A percentile compares a stretch with the other conserved stretches of the same genome.
Evolutionary conservation across 2,329 filamentous ascomycete species (phyloP).

Genomic region (Elsinoe fawcettii): DNA sequence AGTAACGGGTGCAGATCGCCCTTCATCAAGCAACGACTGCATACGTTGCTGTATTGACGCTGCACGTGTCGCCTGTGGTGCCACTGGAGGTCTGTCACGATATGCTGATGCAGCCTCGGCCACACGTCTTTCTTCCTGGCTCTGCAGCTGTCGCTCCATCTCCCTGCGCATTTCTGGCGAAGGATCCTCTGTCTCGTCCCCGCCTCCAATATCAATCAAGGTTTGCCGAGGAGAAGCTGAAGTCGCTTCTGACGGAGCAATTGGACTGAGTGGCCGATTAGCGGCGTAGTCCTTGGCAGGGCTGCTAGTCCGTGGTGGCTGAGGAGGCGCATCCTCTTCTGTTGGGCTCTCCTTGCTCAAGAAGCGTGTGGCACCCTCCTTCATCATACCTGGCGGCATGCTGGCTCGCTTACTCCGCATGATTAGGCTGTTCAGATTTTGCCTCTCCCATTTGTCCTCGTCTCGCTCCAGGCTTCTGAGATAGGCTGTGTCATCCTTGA

Average conservation of each 20-base stretch:
- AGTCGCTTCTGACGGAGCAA: slow-evolving; percentile 67
- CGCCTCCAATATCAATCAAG: slow-evolving; percentile 54
- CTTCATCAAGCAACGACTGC: slow-evolving; percentile 75
- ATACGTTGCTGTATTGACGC: slow-evolving; percentile 89
- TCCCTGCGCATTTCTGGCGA: slow-evolving; percentile 86
- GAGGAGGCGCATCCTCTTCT: background rate
- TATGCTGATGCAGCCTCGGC: slow-evolving; percentile 86
- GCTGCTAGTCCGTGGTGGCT: background rate
- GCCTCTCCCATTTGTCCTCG: slow-evolving; percentile 33
- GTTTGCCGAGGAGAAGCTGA: slow-evolving; percentile 45
- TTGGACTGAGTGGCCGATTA: slow-evolving; percentile 50
- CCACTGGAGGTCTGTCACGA: slow-evolving; percentile 61
- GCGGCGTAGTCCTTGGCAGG: slow-evolving; percentile 38
- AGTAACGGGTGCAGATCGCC: slow-evolving; percentile 50
- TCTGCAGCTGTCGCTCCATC: slow-evolving; percentile 70
- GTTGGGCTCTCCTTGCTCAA: background rate
- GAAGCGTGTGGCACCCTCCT: background rate
- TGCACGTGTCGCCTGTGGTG: slow-evolving; percentile 56
- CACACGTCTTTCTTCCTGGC: slow-evolving; percentile 83
- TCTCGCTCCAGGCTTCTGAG: slow-evolving; percentile 65
- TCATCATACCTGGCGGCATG: slow-evolving; percentile 48
- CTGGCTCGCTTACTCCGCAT: slow-evolving; percentile 65
- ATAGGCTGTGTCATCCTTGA: slow-evolving; percentile 75
- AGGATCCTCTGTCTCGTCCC: slow-evolving; percentile 62
- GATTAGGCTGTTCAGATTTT: slow-evolving; percentile 44